A percentile compares a stretch with the other conserved stretches of the same genome.
Evolutionary conservation across 1,284 basidiomycete genomes (phyloP).

Genomic region (Moesziomyces antarcticus): DNA sequence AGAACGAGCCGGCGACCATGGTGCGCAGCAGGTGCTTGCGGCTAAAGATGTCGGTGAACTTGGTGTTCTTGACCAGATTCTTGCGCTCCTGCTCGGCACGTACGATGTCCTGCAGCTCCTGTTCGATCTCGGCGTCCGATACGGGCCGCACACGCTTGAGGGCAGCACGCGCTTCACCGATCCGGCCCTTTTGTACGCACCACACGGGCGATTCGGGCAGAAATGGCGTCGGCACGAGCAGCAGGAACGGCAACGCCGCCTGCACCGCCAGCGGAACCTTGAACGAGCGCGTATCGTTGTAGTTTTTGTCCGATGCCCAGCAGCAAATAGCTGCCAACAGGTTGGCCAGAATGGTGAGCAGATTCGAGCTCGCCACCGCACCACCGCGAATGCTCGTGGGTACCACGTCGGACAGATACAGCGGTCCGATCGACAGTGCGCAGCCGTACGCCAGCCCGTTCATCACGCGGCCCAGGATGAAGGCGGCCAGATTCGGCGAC

Average conservation of each 20-base stretch:
- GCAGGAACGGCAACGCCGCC: slow-evolving; percentile 40
- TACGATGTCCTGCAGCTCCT: slow-evolving; percentile 44
- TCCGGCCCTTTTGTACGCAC: slow-evolving; percentile 54
- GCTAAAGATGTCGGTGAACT: slow-evolving; percentile 54
- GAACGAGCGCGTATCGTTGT: slow-evolving; percentile 37
- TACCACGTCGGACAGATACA: slow-evolving; percentile 55
- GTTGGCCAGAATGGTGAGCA: slow-evolving; percentile 53
- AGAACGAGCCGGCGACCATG: slow-evolving; percentile 55
- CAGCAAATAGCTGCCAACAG: slow-evolving; percentile 51
- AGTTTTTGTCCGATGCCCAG: slow-evolving; percentile 39
- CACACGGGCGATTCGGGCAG: slow-evolving; percentile 51
- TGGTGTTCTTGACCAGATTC: slow-evolving; percentile 35
- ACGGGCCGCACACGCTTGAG: slow-evolving; percentile 45
- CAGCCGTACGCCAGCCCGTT: slow-evolving; percentile 55
- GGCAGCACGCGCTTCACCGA: slow-evolving; percentile 42
- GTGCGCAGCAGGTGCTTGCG: slow-evolving; percentile 48
- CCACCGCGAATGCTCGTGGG: slow-evolving; percentile 53
- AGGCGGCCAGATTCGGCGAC: slow-evolving; percentile 54
- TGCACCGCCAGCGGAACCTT: slow-evolving; percentile 52
- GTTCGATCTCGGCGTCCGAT: slow-evolving; percentile 44
- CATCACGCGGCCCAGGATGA: slow-evolving; percentile 55
- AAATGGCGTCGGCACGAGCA: slow-evolving; percentile 43
- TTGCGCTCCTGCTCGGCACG: slow-evolving; percentile 51
- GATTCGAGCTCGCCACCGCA: slow-evolving; percentile 49
- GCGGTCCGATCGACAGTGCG: slow-evolving; percentile 52